Evolutionary conservation across 1,284 basidiomycete species (phyloP).

Genomic region (Trichosporon asahii): DNA sequence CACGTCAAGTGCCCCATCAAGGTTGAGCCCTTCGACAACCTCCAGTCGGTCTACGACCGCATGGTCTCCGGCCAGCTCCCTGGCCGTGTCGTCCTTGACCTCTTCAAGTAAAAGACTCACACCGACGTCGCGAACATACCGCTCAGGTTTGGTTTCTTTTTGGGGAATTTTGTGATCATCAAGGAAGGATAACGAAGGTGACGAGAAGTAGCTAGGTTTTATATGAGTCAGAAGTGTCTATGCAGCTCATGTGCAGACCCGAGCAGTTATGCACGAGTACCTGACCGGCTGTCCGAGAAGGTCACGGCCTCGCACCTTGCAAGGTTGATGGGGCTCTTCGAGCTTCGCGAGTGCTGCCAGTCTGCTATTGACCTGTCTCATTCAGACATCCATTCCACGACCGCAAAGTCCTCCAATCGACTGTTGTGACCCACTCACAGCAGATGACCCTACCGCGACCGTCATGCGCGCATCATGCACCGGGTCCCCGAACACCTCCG

Average conservation of each 20-base stretch:
- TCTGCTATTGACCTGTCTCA: no score
- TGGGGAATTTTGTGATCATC: neutral
- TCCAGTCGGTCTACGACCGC: conserved; percentile 61
- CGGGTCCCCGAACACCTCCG: no score
- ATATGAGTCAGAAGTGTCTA: conserved; percentile 5
- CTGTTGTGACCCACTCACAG: no score
- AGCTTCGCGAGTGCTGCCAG: no score
- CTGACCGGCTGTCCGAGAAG: neutral
- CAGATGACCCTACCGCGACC: no score
- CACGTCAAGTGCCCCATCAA: conserved; percentile 62
- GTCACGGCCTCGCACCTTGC: neutral
- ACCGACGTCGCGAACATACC: neutral
- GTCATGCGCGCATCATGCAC: no score
- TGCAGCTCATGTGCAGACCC: neutral
- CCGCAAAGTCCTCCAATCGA: no score
- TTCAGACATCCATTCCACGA: no score
- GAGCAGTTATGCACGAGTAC: neutral
- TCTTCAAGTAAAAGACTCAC: conserved; percentile 13
- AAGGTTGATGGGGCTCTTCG: no score
- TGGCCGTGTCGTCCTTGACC: conserved; percentile 64
- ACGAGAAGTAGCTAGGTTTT: neutral
- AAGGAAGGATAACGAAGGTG: neutral
- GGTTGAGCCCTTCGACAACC: conserved; percentile 57
- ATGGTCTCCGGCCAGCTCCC: conserved; percentile 60
- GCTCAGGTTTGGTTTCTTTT: neutral